These are phyloP conservation scores for Athelia sp. DNA, from an alignment of 1,284 basidiomycete genomes.

Conservation along the genomic window DNA sequence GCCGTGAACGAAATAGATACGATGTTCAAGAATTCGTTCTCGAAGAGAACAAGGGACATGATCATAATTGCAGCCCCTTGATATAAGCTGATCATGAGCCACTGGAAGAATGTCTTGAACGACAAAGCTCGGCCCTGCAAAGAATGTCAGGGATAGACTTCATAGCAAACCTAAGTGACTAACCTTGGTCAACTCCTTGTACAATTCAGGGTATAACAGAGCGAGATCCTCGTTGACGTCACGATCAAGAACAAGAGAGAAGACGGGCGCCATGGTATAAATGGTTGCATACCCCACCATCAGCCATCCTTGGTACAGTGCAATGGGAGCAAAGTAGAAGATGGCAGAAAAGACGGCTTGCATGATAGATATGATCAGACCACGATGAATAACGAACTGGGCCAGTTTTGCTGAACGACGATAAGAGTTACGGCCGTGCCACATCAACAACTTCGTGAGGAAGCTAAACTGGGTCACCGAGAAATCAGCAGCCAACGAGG, in stretches of 20 bases:
- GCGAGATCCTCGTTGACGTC: constrained; percentile 97
- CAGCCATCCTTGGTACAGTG: constrained; percentile 96
- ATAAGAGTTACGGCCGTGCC: constrained; percentile 98
- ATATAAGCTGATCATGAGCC: constrained; percentile 97
- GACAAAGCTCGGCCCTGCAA: constrained; percentile 83
- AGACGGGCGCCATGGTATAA: constrained; percentile 98
- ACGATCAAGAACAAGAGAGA: constrained; percentile 92
- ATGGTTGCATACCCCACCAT: constrained; percentile 98
- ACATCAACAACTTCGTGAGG: constrained; percentile 92
- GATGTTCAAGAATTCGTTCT: constrained; percentile 97
- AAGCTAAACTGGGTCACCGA: constrained; percentile 95
- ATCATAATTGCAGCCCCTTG: constrained; percentile 99
- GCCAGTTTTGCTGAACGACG: constrained; percentile 96
- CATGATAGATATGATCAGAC: constrained; percentile 97
- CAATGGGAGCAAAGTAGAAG: constrained; percentile 99
- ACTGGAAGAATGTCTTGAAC: constrained; percentile 97
- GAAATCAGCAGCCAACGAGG: constrained; percentile 96
- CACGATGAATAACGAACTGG: constrained; percentile 98
- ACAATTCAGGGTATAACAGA: constrained; percentile 93
- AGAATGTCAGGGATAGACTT: constrained; percentile 5
- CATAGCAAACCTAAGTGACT: constrained; percentile 12
- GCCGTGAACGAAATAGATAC: constrained; percentile 98
- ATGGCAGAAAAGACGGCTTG: constrained; percentile 96
- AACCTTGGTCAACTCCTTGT: constrained; percentile 96
- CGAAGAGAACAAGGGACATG: constrained; percentile 92